These are phyloP conservation scores for Amyloporia xantha DNA, from an alignment of 768 basidiomycete genomes.

Conservation along the genomic window DNA sequence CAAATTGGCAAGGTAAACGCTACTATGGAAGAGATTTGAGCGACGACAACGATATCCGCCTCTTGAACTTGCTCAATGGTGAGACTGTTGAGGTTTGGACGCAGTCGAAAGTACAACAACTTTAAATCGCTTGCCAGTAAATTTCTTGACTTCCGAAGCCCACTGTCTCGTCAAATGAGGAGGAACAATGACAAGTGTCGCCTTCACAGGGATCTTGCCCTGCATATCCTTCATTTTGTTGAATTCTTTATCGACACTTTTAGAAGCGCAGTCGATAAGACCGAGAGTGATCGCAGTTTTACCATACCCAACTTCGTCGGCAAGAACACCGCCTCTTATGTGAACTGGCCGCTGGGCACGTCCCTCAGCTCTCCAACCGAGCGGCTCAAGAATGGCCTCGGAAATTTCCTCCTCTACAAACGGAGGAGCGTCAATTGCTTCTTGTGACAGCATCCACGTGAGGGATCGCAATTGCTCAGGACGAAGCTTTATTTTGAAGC, in stretches of 20 bases:
- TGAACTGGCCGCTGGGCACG: slow-evolving; percentile 71
- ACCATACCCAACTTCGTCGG: slow-evolving; percentile 95
- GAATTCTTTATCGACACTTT: slow-evolving; percentile 53
- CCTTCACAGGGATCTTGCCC: slow-evolving; percentile 75
- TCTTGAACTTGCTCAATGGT: slow-evolving; percentile 70
- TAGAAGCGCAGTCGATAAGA: slow-evolving; percentile 68
- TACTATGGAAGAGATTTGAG: slow-evolving; percentile 79
- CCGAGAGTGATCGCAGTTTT: slow-evolving; percentile 95
- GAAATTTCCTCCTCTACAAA: slow-evolving; percentile 94
- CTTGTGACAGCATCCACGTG: slow-evolving; percentile 87
- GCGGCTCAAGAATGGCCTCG: slow-evolving; percentile 76
- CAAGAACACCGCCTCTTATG: slow-evolving; percentile 85
- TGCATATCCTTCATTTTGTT: slow-evolving; percentile 36
- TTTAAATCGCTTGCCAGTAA: slow-evolving; percentile 54
- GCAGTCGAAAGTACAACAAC: slow-evolving; percentile 64
- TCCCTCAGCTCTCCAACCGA: slow-evolving; percentile 94
- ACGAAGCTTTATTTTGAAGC: slow-evolving; percentile 69
- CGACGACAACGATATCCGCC: slow-evolving; percentile 83
- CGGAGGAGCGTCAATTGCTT: slow-evolving; percentile 52
- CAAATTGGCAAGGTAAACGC: slow-evolving; percentile 70
- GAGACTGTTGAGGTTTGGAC: slow-evolving; percentile 58
- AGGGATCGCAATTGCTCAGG: slow-evolving; percentile 86
- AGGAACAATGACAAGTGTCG: slow-evolving; percentile 80
- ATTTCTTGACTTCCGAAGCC: slow-evolving; percentile 81
- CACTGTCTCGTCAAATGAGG: slow-evolving; percentile 88